Base-by-base conservation (phyloP, 2,329 filamentous ascomycete species). In the Chaetomium olivaceum region DNA sequence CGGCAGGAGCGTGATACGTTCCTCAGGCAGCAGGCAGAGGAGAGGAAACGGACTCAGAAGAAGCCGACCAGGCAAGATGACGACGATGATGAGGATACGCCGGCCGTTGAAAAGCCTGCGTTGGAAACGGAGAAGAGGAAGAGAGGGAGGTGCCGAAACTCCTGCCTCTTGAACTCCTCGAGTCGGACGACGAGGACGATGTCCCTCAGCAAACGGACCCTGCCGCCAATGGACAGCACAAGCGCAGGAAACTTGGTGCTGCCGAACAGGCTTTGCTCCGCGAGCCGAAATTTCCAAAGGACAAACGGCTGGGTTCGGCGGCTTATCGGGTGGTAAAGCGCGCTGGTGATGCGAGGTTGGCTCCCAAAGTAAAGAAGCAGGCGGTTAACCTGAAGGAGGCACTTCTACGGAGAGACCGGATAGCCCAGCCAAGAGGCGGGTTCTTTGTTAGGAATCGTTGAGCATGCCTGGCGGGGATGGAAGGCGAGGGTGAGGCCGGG, bases 161-260 rank as follows among this genome's bases (percentile, higher is more conserved):
- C 12, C 79, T 88, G 1, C 85, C 85, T 0, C 80, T 78, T 36
- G 83, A 86, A 68, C 80, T 85, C 66, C 78, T 88, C 33, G 83
- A 86, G 68, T 85, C 84, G 1, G 81, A 82, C 54, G 78, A 78
- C 52, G 81, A 83, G 58, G 78, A 74, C 29, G 71, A 72, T 6
- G 71, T 71, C 4, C 70, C 69, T 33, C 68, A 69, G n/a, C 70
- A 68, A 23, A 66, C 68, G 36, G 70, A 69, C 29, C 64, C 69
- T 19, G 64, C 58, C 48, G 67, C 69, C 29, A 60, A 72, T 70
- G 68, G 72, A 36, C 72, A 73, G 60, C 70, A 77, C 36, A 82
- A 80, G 74, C 80, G 78, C 71, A 79, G 81, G 66, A 83, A 77
- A 67, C 77, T 85, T 58, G 75, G 78, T 33, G 75, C 73, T 7